Evolutionary conservation across 2,329 filamentous ascomycete species (phyloP).

Genomic region (Stagonosporopsis cucurbitacearum): DNA sequence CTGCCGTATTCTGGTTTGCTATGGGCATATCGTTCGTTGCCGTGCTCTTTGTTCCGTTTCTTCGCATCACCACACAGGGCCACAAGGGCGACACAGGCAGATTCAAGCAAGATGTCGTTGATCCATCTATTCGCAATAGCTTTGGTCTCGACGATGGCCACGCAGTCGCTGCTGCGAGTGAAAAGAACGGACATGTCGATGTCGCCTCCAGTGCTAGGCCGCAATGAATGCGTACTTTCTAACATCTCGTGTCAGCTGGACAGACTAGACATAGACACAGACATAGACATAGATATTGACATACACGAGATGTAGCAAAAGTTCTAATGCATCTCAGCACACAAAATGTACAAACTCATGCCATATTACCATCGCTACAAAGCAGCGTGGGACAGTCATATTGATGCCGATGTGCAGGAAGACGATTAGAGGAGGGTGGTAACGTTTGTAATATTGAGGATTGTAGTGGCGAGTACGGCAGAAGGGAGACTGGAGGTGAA

Average conservation of each 20-base stretch:
- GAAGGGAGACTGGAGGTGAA: too few relatives aligned
- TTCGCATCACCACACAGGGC: slow-evolving; percentile 63
- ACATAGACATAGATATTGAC: too few relatives aligned
- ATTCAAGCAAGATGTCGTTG: slow-evolving; percentile 5
- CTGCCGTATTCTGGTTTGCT: slow-evolving; percentile 60
- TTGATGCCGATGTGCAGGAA: too few relatives aligned
- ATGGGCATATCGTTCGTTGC: slow-evolving; percentile 54
- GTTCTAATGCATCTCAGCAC: neutral
- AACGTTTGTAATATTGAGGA: too few relatives aligned
- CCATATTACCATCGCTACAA: too few relatives aligned
- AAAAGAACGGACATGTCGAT: neutral
- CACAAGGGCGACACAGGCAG: slow-evolving; percentile 41
- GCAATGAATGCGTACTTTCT: neutral
- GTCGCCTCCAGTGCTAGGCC: neutral
- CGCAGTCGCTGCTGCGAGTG: slow-evolving; percentile 1
- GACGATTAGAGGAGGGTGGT: too few relatives aligned
- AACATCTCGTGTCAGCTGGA: neutral
- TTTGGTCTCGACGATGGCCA: slow-evolving; percentile 11
- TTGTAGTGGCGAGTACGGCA: too few relatives aligned
- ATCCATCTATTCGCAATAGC: neutral
- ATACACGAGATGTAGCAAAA: neutral
- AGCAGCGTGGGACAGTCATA: too few relatives aligned
- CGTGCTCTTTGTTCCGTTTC: slow-evolving; percentile 58
- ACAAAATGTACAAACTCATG: too few relatives aligned
- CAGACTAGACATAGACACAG: neutral